Percentiles rank a stretch among this genome's conserved stretches.
phyloP scores from a whole-genome alignment of 345 rosid species.

The Arabidopsis arenosa region DNA sequence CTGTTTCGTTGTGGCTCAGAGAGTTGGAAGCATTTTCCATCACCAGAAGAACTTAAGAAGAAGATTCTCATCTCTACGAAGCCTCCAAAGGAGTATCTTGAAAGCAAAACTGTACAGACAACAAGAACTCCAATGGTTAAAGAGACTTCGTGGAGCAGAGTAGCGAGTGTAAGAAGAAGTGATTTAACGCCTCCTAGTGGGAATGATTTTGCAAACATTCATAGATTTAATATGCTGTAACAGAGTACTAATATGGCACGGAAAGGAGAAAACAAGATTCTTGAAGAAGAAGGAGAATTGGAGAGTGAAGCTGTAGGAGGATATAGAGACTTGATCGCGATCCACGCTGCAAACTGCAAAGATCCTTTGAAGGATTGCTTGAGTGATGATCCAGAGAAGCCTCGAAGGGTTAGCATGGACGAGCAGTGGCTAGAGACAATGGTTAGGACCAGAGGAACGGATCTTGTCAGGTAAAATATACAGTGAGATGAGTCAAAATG shows the following conservation, averaged over 20 bases:
- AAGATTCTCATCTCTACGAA: conserved; percentile 82
- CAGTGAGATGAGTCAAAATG: background rate
- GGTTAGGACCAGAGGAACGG: conserved; percentile 46
- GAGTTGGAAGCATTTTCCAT: conserved; percentile 55
- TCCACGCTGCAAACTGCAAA: conserved; percentile 61
- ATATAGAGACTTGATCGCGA: conserved; percentile 65
- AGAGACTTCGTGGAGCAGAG: conserved; percentile 30
- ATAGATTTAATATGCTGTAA: conserved; percentile 10
- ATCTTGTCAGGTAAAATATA: conserved; percentile 48
- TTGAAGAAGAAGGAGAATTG: conserved; percentile 45
- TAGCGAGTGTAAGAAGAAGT: conserved; percentile 27
- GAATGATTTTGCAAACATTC: background rate
- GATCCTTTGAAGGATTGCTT: conserved; percentile 48
- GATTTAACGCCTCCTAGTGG: background rate
- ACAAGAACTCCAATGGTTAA: conserved; percentile 13
- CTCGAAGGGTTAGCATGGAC: conserved; percentile 66
- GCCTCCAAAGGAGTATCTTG: conserved; percentile 77
- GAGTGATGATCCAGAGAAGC: conserved; percentile 50
- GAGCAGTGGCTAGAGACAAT: conserved; percentile 68
- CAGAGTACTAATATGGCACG: conserved; percentile 43
- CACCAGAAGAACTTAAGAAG: conserved; percentile 65
- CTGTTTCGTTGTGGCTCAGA: conserved; percentile 52
- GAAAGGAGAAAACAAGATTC: conserved; percentile 40
- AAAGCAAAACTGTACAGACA: conserved; percentile 30
- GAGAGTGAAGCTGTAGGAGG: conserved; percentile 48